Base-by-base conservation (phyloP, 768 basidiomycete species). In the Lactarius trivialis region DNA sequence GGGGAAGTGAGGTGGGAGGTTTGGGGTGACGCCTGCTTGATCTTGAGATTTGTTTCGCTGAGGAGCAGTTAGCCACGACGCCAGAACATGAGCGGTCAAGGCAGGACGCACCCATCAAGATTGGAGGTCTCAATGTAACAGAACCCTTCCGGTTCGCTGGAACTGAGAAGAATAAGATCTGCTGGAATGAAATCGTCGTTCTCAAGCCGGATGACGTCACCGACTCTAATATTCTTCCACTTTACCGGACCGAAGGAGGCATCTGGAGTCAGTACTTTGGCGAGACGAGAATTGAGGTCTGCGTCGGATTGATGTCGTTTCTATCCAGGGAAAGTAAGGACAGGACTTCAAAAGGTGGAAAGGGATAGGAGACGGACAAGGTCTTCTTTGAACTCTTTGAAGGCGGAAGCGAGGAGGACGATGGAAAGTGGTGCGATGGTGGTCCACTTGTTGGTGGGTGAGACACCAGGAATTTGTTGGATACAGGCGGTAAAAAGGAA, bases 71-170 rank as follows among this genome's bases (percentile, higher is more conserved):
- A 56, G 28, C 12, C 50, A 52, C 36, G 50, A 19, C 11, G 28
- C 21, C 11, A 41, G 37, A 61, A 57, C 54, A 45, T 14, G 19
- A 34, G 5, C 8, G 49, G 28, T n/a, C 34, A 30, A 5, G 24
- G 33, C 24, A 12, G 67, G 76, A 67, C 78, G 65, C 59, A 95
- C 93, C 96, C 97, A 70, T 99, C 97, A 30, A 99, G 81, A 73
- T 99, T 99, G 7, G 91, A 90, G 0, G 97, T 99, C 74, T 99
- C 97, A 65, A 98, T 92, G 71, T 98, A 99, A 68, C 96, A 98
- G 51, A 98, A 77, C 0, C 97, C 94, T 71, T 99, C 97, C 0
- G 97, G 97, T 73, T 99, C 97, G 71, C 90, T 93, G 14, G 91
- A 92, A 63, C 85, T 86, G 57, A 98, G 67, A 54, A 98, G 77